These are phyloP conservation scores for Trichoderma cornu-damae DNA, from an alignment of 2,329 filamentous ascomycete genomes.

Conservation along the genomic window DNA sequence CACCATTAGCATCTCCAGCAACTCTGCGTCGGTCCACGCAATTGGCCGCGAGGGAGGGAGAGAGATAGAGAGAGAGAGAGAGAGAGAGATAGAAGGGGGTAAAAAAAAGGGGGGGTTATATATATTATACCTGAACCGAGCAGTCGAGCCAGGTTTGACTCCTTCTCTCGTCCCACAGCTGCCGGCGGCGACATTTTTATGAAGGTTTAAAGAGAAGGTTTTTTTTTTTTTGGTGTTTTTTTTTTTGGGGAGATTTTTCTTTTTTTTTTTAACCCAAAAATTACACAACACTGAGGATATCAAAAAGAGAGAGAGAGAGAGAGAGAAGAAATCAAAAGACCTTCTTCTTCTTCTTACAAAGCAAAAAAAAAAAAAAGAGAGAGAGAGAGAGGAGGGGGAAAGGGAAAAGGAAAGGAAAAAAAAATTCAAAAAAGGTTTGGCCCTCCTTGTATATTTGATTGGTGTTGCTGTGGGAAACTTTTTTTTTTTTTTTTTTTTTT, in stretches of 20 bases:
- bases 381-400: too few species aligned
- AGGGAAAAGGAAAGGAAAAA: background rate
- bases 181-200: slow-evolving; percentile 54
- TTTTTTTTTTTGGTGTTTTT: too few species aligned
- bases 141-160: slow-evolving; percentile 83
- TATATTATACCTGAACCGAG: slow-evolving; percentile 83
- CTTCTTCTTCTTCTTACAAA: background rate
- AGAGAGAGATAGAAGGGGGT: background rate
- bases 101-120: background rate
- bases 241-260: too few species aligned
- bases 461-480: slow-evolving; percentile 9
- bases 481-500: slow-evolving; percentile 17
- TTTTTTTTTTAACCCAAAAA: background rate
- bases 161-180: slow-evolving; percentile 56
- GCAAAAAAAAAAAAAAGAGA: background rate
- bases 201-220: background rate
- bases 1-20: background rate
- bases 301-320: background rate
- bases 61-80: too few species aligned
- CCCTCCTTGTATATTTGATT: background rate
- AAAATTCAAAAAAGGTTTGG: background rate
- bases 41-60: slow-evolving; percentile 14
- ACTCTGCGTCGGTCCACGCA: background rate
- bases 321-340: slow-evolving; percentile 4
- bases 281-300: background rate